Evolutionary conservation across 1,284 basidiomycete genomes (phyloP).

Genomic region (Leccinum huronense): DNA sequence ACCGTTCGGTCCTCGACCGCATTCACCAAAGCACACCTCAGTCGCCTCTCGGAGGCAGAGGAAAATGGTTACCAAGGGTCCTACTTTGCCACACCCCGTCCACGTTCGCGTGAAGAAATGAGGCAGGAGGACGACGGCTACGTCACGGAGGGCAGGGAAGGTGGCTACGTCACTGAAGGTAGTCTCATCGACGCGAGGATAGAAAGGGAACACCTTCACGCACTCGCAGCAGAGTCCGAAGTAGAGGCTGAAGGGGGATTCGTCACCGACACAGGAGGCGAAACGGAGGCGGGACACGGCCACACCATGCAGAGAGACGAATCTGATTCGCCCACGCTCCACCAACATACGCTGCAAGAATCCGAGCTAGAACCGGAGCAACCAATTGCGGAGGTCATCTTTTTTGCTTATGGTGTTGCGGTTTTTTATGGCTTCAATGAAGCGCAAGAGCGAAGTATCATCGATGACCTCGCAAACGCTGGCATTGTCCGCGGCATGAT

Average conservation of each 20-base stretch:
- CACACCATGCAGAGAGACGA: neutral
- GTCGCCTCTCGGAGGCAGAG: slow-evolving; percentile 81
- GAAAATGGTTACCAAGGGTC: slow-evolving; percentile 87
- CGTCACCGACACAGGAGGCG: slow-evolving; percentile 14
- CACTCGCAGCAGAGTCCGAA: slow-evolving; percentile 19
- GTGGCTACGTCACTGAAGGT: slow-evolving; percentile 29
- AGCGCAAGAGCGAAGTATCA: slow-evolving; percentile 70
- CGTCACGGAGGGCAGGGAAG: slow-evolving; percentile 28
- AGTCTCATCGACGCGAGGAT: slow-evolving; percentile 17
- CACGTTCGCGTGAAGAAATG: slow-evolving; percentile 20
- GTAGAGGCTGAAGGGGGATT: slow-evolving; percentile 15
- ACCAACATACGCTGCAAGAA: slow-evolving; percentile 1
- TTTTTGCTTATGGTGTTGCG: slow-evolving; percentile 73
- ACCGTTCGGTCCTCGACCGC: slow-evolving; percentile 82
- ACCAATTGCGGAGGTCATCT: slow-evolving; percentile 79
- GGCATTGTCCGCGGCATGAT: slow-evolving; percentile 61
- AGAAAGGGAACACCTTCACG: slow-evolving; percentile 3
- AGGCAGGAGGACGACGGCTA: slow-evolving; percentile 35
- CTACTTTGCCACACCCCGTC: slow-evolving; percentile 60
- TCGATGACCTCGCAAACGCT: slow-evolving; percentile 80
- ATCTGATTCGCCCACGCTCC: slow-evolving; percentile 7
- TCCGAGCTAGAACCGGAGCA: slow-evolving; percentile 32
- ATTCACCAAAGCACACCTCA: slow-evolving; percentile 60
- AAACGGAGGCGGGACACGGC: slow-evolving; percentile 19
- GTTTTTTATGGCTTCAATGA: slow-evolving; percentile 87